These are phyloP conservation scores for Cucurbitaria berberidis DNA, from an alignment of 2,329 filamentous ascomycete species.

Conservation along the genomic window DNA sequence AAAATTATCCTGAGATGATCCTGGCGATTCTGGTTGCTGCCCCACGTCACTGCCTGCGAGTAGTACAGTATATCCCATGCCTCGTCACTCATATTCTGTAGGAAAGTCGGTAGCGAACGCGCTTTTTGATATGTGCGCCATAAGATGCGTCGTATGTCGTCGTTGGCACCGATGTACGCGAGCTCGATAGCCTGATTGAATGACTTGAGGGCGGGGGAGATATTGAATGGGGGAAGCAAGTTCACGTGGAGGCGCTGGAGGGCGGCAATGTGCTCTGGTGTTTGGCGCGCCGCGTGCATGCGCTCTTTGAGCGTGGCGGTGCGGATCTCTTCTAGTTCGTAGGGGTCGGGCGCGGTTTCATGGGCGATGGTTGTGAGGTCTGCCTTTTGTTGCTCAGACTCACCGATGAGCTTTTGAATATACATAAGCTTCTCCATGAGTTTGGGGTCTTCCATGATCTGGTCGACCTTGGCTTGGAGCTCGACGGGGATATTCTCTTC, in stretches of 20 bases:
- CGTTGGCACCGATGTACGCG: slow-evolving; percentile 46
- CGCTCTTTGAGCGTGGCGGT: slow-evolving; percentile 33
- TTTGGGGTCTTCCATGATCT: slow-evolving; percentile 43
- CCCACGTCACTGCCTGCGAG: slow-evolving; percentile 47
- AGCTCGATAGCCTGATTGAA: slow-evolving; percentile 46
- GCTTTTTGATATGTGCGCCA: slow-evolving; percentile 46
- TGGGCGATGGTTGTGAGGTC: slow-evolving; percentile 25
- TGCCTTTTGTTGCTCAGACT: slow-evolving; percentile 15
- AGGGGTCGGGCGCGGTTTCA: slow-evolving; percentile 38
- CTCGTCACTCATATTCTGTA: slow-evolving; percentile 41
- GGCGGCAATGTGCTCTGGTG: slow-evolving; percentile 40
- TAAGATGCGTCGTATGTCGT: slow-evolving; percentile 42
- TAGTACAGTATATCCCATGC: slow-evolving; percentile 50
- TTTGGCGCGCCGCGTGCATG: slow-evolving; percentile 30
- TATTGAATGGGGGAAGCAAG: slow-evolving; percentile 40
- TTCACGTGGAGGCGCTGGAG: slow-evolving; percentile 34
- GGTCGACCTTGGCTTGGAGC: slow-evolving; percentile 42
- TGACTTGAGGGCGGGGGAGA: slow-evolving; percentile 37
- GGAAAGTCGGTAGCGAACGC: slow-evolving; percentile 39
- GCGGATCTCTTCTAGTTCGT: slow-evolving; percentile 28
- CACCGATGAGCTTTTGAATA: slow-evolving; percentile 34
- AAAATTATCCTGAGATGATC: slow-evolving; percentile 38
- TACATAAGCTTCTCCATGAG: slow-evolving; percentile 42
- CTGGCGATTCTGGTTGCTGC: slow-evolving; percentile 40
- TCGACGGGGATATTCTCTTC: slow-evolving; percentile 35